Conservation (phyloP, 768 basidiomycete genomes). For the Boletales sp. region DNA sequence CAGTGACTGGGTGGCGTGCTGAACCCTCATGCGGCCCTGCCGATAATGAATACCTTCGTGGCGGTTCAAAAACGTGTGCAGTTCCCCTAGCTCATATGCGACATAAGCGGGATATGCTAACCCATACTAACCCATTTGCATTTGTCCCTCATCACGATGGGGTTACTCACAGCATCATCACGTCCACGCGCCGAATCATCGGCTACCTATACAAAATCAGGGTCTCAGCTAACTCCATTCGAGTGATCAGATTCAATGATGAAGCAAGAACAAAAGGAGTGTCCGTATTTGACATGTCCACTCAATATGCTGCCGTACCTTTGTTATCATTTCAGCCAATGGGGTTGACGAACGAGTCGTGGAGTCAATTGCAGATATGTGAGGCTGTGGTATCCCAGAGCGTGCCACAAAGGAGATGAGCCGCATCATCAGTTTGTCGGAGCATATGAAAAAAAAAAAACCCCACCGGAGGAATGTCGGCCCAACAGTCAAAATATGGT, state of each 20-base stretch:
- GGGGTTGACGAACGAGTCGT: background rate
- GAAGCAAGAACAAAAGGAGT: slow-evolving; percentile 4
- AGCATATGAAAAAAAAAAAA: slow-evolving; percentile 16
- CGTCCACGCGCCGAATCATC: no score
- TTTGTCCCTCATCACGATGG: no score
- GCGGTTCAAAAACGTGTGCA: background rate
- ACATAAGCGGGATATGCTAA: no score
- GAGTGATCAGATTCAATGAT: slow-evolving; percentile 4
- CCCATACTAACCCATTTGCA: background rate
- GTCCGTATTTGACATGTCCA: no score
- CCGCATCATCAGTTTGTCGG: slow-evolving; percentile 17
- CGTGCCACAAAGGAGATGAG: slow-evolving; percentile 28
- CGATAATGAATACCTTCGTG: slow-evolving; percentile 6
- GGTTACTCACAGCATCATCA: no score
- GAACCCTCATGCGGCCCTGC: no score
- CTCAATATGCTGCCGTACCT: background rate
- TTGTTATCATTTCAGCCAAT: slow-evolving; percentile 6
- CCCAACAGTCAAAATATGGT: background rate
- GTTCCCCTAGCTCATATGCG: no score
- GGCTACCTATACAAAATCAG: no score
- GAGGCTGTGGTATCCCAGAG: slow-evolving; percentile 29
- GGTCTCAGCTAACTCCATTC: slow-evolving; percentile 8
- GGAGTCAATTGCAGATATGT: background rate
- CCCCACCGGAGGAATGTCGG: background rate
- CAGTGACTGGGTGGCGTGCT: no score